Conservation (phyloP, 768 basidiomycete species). For the Collybiopsis luxurians region DNA sequence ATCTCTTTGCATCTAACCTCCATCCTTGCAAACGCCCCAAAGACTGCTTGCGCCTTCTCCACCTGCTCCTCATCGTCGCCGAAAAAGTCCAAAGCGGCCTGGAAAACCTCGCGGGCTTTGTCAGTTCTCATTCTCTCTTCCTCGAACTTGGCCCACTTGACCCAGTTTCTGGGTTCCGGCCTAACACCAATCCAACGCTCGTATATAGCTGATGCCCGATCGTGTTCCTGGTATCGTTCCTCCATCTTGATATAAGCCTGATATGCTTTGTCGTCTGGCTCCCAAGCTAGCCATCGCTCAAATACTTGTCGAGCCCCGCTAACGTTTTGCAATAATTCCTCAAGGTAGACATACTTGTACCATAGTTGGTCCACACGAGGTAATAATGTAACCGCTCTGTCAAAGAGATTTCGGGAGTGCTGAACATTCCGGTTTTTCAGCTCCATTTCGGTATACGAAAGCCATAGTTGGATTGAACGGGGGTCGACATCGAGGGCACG, state of each 20-base stretch:
- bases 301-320: conserved; percentile 97
- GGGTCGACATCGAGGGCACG: conserved; percentile 96
- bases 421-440: conserved; percentile 97
- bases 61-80: conserved; percentile 87
- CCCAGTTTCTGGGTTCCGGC: conserved; percentile 80
- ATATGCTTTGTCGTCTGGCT: conserved; percentile 99
- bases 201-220: conserved; percentile 89
- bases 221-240: conserved; percentile 86
- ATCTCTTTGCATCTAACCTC: conserved; percentile 95
- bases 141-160: conserved; percentile 87
- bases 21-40: conserved; percentile 91
- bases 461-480: conserved; percentile 87
- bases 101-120: conserved; percentile 85
- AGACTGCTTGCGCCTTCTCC: conserved; percentile 96
- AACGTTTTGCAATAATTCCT: conserved; percentile 94
- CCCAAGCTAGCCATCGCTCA: conserved; percentile 99
- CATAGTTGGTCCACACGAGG: conserved; percentile 96
- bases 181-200: conserved; percentile 83
- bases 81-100: conserved; percentile 87
- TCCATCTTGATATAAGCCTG: conserved; percentile 99
- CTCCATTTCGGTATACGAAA: conserved; percentile 95
- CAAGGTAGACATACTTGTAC: conserved; percentile 99
- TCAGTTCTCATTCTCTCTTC: conserved; percentile 75
- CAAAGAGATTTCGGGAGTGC: conserved; percentile 95
- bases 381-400: conserved; percentile 93